Percentiles rank a stretch among this genome's conserved stretches.
These are phyloP conservation scores for Penicillium egyptiacum DNA, from an alignment of 495 filamentous ascomycete genomes.

Conservation along the genomic window DNA sequence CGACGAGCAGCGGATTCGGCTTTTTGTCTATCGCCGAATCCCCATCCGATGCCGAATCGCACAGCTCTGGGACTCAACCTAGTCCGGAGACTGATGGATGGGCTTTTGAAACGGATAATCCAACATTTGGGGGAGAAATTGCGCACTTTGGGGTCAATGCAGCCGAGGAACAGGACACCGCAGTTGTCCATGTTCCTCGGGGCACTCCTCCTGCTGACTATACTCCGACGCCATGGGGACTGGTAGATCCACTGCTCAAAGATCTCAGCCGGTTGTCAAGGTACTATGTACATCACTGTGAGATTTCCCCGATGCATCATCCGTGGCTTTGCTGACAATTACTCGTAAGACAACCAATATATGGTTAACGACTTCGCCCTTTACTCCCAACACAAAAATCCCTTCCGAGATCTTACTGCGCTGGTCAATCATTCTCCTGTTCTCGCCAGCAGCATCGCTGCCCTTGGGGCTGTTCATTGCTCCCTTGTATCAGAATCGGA, in stretches of 20 bases:
- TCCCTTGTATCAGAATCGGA: conserved; percentile 39
- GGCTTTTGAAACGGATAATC: conserved; percentile 12
- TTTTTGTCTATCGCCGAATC: conserved; percentile 20
- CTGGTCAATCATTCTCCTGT: conserved; percentile 43
- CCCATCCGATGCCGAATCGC: conserved; percentile 23
- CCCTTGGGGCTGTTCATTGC: conserved; percentile 46
- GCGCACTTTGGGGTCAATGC: neutral
- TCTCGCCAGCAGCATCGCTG: conserved; percentile 39
- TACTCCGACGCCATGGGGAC: conserved; percentile 32
- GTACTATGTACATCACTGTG: conserved; percentile 47
- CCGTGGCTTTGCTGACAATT: conserved; percentile 4
- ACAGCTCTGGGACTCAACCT: conserved; percentile 18
- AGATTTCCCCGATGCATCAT: conserved; percentile 12
- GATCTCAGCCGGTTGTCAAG: conserved; percentile 38
- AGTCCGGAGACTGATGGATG: conserved; percentile 25
- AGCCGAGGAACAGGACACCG: conserved; percentile 12
- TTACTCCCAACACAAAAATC: conserved; percentile 43
- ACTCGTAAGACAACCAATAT: conserved; percentile 35
- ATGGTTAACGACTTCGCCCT: conserved; percentile 39
- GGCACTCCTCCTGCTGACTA: conserved; percentile 9
- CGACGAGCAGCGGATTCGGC: conserved; percentile 9
- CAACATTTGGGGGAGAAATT: conserved; percentile 1
- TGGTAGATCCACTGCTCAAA: conserved; percentile 47
- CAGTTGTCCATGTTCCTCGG: conserved; percentile 17
- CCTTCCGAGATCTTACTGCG: conserved; percentile 42